A percentile compares a stretch with the other conserved stretches of the same genome.
Conservation (phyloP, 2,329 filamentous ascomycete genomes). For the Talaromyces amestolkiae region DNA sequence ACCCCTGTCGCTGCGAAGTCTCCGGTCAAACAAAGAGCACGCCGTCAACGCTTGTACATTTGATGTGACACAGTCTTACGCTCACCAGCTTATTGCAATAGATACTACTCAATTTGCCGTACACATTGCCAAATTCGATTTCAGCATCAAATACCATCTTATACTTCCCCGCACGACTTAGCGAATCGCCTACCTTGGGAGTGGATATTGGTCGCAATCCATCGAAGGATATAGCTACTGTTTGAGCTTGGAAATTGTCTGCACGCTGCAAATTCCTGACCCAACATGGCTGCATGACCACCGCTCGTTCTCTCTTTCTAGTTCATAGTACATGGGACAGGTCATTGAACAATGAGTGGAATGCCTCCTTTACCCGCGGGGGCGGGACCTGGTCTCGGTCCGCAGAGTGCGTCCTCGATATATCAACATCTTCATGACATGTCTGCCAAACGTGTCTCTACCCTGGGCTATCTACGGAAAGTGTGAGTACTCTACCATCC, state of each 20-base stretch:
- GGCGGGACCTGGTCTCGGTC: conserved; percentile 30
- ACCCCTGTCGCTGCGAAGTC: background rate
- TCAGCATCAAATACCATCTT: background rate
- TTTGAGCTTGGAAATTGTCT: background rate
- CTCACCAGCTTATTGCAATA: background rate
- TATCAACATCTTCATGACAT: conserved; percentile 76
- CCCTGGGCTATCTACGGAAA: conserved; percentile 87
- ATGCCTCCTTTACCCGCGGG: conserved; percentile 33
- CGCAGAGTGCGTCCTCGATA: conserved; percentile 54
- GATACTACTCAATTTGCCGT: background rate
- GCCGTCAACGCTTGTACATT: conserved; percentile 4
- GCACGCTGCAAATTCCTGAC: background rate
- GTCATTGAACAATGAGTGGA: conserved; percentile 15
- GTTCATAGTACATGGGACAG: background rate
- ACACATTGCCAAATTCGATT: background rate
- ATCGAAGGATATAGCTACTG: background rate
- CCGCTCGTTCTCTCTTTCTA: background rate
- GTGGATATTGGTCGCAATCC: background rate
- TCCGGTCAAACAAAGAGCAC: background rate
- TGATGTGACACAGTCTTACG: background rate
- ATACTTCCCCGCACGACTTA: conserved; percentile 3
- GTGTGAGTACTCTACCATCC: conserved; percentile 59
- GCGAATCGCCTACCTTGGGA: background rate
- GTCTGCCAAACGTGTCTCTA: conserved; percentile 88
- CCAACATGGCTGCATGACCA: conserved; percentile 5